Conservation (phyloP, 352 stramenopile genomes). For the Phytopythium sindhum region DNA sequence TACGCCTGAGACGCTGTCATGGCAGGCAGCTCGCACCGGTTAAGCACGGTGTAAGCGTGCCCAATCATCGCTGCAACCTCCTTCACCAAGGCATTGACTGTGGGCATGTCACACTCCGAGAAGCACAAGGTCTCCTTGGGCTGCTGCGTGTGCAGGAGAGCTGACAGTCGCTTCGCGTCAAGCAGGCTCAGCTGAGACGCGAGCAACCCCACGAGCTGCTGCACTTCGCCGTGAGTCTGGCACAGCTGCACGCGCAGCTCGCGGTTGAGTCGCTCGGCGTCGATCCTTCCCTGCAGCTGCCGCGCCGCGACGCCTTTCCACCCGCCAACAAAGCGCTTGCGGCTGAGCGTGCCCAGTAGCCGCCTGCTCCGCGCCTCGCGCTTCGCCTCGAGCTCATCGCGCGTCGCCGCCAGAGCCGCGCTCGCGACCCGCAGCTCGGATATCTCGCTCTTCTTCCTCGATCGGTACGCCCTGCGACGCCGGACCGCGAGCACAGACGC, state of each 20-base stretch:
- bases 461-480: neutral
- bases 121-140: neutral
- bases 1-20: neutral
- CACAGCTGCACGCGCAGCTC: neutral
- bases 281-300: neutral
- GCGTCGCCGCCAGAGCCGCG: neutral
- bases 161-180: neutral
- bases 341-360: neutral
- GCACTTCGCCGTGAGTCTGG: neutral
- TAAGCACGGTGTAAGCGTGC: neutral
- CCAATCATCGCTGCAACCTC: neutral
- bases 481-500: neutral
- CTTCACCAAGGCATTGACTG: neutral
- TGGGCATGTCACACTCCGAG: neutral
- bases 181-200: neutral
- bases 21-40: neutral
- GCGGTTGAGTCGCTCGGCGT: neutral
- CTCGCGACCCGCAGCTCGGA: neutral
- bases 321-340: neutral
- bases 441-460: neutral
- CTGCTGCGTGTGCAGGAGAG: neutral
- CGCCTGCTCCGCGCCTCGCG: neutral
- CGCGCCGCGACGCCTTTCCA: neutral
- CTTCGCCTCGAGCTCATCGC: neutral
- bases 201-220: neutral